phyloP scores from a whole-genome alignment of 768 basidiomycete species.

The Roridomyces roridus region DNA sequence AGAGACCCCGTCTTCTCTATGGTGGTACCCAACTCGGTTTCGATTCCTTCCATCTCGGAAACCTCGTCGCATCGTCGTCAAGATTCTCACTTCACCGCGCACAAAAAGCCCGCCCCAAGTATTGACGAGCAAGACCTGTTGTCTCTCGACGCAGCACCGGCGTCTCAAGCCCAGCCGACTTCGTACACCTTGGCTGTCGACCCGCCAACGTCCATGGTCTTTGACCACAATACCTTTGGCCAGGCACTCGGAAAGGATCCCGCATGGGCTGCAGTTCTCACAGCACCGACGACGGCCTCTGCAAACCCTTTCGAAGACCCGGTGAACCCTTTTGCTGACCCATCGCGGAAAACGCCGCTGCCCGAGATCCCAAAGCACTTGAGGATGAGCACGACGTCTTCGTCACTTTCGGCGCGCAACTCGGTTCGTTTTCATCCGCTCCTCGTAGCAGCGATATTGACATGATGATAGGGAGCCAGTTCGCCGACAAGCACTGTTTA shows the following conservation, averaged over 20 bases:
- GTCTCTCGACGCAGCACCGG: not conserved
- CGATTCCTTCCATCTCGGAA: constrained; percentile 15
- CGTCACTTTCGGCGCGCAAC: constrained; percentile 13
- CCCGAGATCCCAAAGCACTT: constrained; percentile 23
- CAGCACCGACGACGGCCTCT: constrained; percentile 12
- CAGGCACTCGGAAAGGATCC: constrained; percentile 21
- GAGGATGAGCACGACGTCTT: constrained; percentile 24
- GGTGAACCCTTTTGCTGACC: constrained; percentile 22
- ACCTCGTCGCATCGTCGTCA: constrained; percentile 2
- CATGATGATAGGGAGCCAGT: constrained; percentile 1
- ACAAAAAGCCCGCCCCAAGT: constrained; percentile 17
- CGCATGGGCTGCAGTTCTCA: constrained; percentile 16
- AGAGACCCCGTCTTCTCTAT: constrained; percentile 20
- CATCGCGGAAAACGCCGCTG: constrained; percentile 18
- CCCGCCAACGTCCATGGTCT: constrained; percentile 19
- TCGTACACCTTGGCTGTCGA: constrained; percentile 19
- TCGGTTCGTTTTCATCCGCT: not conserved
- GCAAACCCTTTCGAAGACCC: constrained; percentile 27
- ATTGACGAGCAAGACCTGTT: not conserved
- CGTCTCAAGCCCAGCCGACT: not conserved
- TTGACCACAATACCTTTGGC: constrained; percentile 15
- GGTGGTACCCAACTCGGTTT: constrained; percentile 1
- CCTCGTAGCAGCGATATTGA: not conserved
- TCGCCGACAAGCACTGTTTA: constrained; percentile 20
- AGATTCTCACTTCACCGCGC: not conserved